phyloP scores from a whole-genome alignment of 495 filamentous ascomycete genomes.

The Neurospora terricola region DNA sequence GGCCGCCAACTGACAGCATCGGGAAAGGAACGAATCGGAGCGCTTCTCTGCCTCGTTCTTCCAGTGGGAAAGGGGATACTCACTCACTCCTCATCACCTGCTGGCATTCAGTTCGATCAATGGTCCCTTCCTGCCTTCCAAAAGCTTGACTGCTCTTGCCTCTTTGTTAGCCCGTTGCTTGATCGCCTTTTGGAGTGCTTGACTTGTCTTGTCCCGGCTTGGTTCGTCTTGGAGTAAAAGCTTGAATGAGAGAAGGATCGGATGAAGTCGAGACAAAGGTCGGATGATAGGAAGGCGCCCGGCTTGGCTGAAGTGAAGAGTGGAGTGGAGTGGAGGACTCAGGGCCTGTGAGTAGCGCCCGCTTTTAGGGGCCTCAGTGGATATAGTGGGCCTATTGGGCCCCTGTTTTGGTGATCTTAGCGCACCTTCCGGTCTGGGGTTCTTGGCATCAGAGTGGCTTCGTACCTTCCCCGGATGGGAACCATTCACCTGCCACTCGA shows the following conservation, averaged over 20 bases:
- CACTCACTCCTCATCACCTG: neutral
- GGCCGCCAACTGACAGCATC: neutral
- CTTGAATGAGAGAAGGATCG: neutral
- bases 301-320: neutral
- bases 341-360: neutral
- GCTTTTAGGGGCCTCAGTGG: neutral
- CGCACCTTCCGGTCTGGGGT: neutral
- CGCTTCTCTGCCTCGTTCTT: neutral
- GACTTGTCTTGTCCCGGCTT: neutral
- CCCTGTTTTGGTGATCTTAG: neutral
- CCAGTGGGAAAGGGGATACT: neutral
- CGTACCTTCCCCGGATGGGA: neutral
- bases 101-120: no score
- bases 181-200: neutral
- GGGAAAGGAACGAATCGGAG: neutral
- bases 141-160: neutral
- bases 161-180: neutral
- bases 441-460: neutral
- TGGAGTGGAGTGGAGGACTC: neutral
- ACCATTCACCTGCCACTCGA: neutral
- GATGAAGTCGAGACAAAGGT: neutral
- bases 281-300: neutral
- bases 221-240: neutral
- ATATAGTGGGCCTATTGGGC: neutral
- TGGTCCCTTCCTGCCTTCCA: neutral